A percentile compares a stretch with the other conserved stretches of the same genome.
Conservation (phyloP, 2,329 filamentous ascomycete species). For the Dothidotthia symphoricarpi region DNA sequence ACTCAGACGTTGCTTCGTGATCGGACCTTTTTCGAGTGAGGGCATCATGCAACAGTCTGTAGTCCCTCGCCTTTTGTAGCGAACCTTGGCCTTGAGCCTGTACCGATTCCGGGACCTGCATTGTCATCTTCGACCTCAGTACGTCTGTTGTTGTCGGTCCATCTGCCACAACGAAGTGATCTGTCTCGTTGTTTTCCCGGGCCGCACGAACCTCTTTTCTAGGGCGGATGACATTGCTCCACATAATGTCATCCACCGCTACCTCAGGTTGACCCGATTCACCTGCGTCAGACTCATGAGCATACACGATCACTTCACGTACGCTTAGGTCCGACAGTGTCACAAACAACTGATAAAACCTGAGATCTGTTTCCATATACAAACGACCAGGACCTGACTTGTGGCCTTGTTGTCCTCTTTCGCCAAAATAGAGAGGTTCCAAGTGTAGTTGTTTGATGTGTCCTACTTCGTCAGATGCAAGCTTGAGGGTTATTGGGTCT, state of each 20-base stretch:
- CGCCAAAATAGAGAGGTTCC: slow-evolving; percentile 18
- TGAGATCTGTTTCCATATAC: slow-evolving; percentile 16
- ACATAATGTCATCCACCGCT: slow-evolving; percentile 18
- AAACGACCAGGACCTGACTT: slow-evolving; percentile 7
- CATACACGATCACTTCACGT: slow-evolving; percentile 23
- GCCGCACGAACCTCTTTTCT: slow-evolving; percentile 1
- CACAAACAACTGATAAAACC: slow-evolving; percentile 30
- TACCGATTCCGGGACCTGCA: slow-evolving; percentile 5
- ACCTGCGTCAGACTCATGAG: slow-evolving; percentile 2
- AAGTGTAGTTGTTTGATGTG: slow-evolving; percentile 19
- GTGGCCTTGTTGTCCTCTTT: slow-evolving; percentile 1
- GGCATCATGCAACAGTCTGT: slow-evolving; percentile 14
- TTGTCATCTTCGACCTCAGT: slow-evolving; percentile 12
- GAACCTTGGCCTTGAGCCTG: not conserved
- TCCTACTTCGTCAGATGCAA: slow-evolving; percentile 11
- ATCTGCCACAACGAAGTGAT: slow-evolving; percentile 32
- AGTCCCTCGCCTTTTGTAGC: slow-evolving; percentile 7
- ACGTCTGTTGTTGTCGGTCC: slow-evolving; percentile 11
- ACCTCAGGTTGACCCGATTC: not conserved
- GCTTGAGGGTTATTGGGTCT: slow-evolving; percentile 26
- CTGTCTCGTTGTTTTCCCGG: slow-evolving; percentile 13
- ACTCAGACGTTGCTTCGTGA: not conserved
- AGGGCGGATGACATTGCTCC: slow-evolving; percentile 12
- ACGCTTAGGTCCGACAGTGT: slow-evolving; percentile 26
- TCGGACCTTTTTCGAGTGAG: slow-evolving; percentile 4